Base-by-base conservation (phyloP, 805 yeast genomes). In the Myxozyma neotropica region DNA sequence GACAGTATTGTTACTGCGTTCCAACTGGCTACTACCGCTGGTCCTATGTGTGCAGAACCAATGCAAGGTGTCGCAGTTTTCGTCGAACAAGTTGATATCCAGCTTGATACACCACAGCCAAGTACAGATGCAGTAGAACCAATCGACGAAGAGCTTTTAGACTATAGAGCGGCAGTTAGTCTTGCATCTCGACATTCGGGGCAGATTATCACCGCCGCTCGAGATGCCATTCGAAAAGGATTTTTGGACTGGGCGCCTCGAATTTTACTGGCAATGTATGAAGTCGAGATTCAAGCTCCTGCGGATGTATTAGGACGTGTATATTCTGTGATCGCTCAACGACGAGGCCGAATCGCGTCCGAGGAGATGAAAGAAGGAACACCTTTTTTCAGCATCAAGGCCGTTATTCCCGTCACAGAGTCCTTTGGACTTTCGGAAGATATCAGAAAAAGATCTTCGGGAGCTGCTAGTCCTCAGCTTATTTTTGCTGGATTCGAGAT, bases 281-380 rank as follows among this genome's bases (percentile, higher is more conserved):
- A 88, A 0, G 92, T 97, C 78, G 97, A 93, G 66, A 89, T 94
- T 66, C 99, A 94, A 74, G 94, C 98, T 0, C 82, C 96, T 1
- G 84, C 96, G 0, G 99, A 94, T 64, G 97, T 90, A 0, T 77
- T 94, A 53, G 99, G 99, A 44, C 90, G 89, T 71, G 98, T 94
- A 0, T 94, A 94, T 71, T 94, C 91, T 0, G 98, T 93, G 19
- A 89, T 94, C 24, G 96, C 95, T 65, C 84, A 84, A 68, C 81
- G 97, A 69, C 86, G 88, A 40, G 99, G 99, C 29, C 76, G 82
- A 53, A 88, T 94, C 57, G 81, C 87, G 1, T 83, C 91, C 3
- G 99, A 94, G 73, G 99, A 94, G 71, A 85, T 94, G 89, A 92
- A 94, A 70, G 99, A 94, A 72, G 99, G 99, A 8, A 94, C 99